Conservation (phyloP, 148 eudicot species). For the Oxyria digyna region DNA sequence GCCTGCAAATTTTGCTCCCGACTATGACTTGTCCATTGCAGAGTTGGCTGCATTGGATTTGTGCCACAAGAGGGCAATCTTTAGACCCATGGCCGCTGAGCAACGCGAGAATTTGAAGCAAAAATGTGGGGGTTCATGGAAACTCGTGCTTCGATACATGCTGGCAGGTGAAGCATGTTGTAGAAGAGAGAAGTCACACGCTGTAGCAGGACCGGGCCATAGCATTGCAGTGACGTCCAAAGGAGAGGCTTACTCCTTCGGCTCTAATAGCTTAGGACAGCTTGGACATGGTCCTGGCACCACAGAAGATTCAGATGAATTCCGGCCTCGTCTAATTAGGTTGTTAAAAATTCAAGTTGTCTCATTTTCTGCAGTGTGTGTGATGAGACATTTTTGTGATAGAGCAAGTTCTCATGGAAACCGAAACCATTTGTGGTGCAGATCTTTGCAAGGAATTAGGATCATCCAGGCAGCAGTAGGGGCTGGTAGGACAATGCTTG, state of each 20-base stretch:
- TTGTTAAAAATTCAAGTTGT: slow-evolving; percentile 10
- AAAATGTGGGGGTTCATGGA: slow-evolving; percentile 91
- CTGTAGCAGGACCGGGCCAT: slow-evolving; percentile 96
- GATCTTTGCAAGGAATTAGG: slow-evolving; percentile 81
- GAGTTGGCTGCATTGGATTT: slow-evolving; percentile 94
- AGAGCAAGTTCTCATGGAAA: background rate
- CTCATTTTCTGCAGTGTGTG: background rate
- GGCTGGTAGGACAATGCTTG: slow-evolving; percentile 79
- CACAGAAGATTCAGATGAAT: slow-evolving; percentile 61
- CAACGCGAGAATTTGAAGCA: slow-evolving; percentile 42
- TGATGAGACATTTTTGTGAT: background rate
- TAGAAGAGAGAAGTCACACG: slow-evolving; percentile 85
- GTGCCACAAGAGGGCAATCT: slow-evolving; percentile 82
- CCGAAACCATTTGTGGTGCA: slow-evolving; percentile 24
- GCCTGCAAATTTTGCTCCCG: slow-evolving; percentile 81
- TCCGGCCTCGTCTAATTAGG: slow-evolving; percentile 79
- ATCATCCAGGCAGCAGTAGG: slow-evolving; percentile 92
- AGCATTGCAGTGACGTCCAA: slow-evolving; percentile 74
- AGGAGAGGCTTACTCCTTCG: slow-evolving; percentile 79
- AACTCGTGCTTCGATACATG: slow-evolving; percentile 69
- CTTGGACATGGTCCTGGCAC: slow-evolving; percentile 70
- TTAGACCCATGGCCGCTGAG: slow-evolving; percentile 57
- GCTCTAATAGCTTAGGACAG: slow-evolving; percentile 85
- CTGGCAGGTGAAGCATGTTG: slow-evolving; percentile 81
- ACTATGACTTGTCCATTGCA: slow-evolving; percentile 60